A percentile compares a stretch with the other conserved stretches of the same genome.
Evolutionary conservation across 1,284 basidiomycete genomes (phyloP).

Genomic region (Waitea zeae): DNA sequence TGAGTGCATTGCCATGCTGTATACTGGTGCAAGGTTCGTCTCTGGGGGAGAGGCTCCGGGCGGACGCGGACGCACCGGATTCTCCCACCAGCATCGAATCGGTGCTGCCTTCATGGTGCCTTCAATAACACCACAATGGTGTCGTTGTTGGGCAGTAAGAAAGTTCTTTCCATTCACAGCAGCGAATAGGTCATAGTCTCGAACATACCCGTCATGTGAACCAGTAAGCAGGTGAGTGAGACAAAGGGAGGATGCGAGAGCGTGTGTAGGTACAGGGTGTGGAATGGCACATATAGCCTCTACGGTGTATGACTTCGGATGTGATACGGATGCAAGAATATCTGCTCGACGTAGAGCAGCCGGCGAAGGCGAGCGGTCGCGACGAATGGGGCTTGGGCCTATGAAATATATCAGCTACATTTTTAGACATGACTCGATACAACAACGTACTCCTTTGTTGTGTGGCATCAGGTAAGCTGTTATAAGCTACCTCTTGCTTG

Average conservation of each 20-base stretch:
- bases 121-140: conserved; percentile 82
- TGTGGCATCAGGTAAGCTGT: too few relatives aligned
- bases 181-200: conserved; percentile 84
- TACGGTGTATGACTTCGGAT: conserved; percentile 56
- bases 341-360: conserved; percentile 27
- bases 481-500: too few relatives aligned
- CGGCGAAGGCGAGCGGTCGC: conserved; percentile 41
- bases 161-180: conserved; percentile 80
- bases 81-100: conserved; percentile 83
- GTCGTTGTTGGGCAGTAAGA: conserved; percentile 79
- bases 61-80: conserved; percentile 22
- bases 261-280: conserved; percentile 76
- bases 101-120: conserved; percentile 85
- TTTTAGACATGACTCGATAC: not conserved
- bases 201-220: conserved; percentile 85
- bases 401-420: conserved; percentile 1
- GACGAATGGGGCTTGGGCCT: not conserved
- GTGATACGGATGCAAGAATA: conserved; percentile 14
- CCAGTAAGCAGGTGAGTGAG: conserved; percentile 83
- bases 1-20: conserved; percentile 76
- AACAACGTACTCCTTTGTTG: not conserved
- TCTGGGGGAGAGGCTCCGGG: conserved; percentile 22
- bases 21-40: conserved; percentile 49
- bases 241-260: conserved; percentile 74
- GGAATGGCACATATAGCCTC: conserved; percentile 89